Evolutionary conservation across 2,329 filamentous ascomycete genomes (phyloP).

Genomic region (Celoporthe dispersa): DNA sequence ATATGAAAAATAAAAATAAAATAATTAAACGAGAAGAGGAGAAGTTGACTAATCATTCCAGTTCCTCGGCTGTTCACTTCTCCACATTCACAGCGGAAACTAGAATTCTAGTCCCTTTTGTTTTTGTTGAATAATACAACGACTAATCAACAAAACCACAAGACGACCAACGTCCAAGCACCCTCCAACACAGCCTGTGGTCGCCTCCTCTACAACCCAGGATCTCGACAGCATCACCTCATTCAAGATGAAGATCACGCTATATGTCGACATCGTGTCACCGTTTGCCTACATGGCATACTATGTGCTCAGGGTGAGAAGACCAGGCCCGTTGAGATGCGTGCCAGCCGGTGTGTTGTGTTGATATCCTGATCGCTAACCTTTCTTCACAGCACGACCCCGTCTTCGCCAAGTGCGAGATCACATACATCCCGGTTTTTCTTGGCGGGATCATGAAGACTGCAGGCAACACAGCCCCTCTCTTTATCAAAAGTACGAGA

Average conservation of each 20-base stretch:
- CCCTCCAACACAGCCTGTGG: background rate
- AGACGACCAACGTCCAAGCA: background rate
- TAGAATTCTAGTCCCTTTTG: background rate
- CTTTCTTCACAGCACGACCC: conserved; percentile 17
- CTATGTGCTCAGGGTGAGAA: conserved; percentile 42
- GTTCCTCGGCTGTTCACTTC: background rate
- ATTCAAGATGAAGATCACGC: conserved; percentile 39
- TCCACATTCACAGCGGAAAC: background rate
- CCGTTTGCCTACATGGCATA: conserved; percentile 47
- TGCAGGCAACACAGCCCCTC: conserved; percentile 43
- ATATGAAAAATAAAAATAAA: background rate
- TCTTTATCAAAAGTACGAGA: conserved; percentile 43
- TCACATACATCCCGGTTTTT: conserved; percentile 45
- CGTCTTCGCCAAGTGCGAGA: conserved; percentile 29
- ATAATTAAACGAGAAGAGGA: background rate
- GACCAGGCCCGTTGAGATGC: no score
- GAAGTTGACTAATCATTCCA: background rate
- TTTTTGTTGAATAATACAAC: background rate
- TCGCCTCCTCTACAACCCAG: background rate
- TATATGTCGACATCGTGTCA: conserved; percentile 46
- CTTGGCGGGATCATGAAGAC: conserved; percentile 45
- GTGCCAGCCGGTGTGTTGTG: background rate
- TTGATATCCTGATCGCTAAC: background rate
- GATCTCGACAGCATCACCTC: background rate
- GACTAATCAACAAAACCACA: background rate